These are phyloP conservation scores for Ceriops zippeliana DNA, from an alignment of 345 rosid genomes.

Conservation along the genomic window DNA sequence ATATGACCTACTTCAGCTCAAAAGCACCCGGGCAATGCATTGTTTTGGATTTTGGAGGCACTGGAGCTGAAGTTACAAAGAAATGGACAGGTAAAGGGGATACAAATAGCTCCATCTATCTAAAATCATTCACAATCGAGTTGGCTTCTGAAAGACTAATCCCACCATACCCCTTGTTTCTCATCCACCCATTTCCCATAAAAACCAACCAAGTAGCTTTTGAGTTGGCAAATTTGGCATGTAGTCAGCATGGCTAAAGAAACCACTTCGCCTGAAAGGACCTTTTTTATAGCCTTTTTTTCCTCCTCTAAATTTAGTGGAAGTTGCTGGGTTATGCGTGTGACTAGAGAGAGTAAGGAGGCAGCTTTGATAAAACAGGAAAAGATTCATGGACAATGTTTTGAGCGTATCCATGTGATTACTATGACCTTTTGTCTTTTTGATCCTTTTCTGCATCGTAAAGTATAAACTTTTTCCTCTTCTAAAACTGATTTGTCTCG, in stretches of 20 bases:
- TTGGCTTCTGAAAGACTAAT: conserved; percentile 11
- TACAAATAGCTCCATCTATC: background rate
- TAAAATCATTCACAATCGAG: conserved; percentile 7
- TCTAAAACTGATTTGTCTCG: conserved; percentile 43
- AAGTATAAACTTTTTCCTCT: conserved; percentile 23
- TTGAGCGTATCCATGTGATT: conserved; percentile 13
- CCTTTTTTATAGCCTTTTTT: conserved; percentile 10
- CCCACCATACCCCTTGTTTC: conserved; percentile 4
- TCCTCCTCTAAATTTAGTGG: conserved; percentile 19
- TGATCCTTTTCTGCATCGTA: conserved; percentile 23
- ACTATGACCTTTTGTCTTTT: conserved; percentile 1
- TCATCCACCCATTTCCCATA: background rate
- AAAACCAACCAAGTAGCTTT: conserved; percentile 20
- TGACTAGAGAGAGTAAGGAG: conserved; percentile 22
- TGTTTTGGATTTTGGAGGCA: conserved; percentile 12
- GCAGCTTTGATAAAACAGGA: conserved; percentile 21
- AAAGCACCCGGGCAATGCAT: background rate
- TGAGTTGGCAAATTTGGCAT: conserved; percentile 37
- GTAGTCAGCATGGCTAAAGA: conserved; percentile 15
- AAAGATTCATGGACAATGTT: conserved; percentile 1
- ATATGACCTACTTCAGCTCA: background rate
- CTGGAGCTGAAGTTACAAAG: conserved; percentile 7
- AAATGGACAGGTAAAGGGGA: background rate
- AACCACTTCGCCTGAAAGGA: conserved; percentile 24
- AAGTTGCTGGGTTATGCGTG: conserved; percentile 11